Base-by-base conservation (phyloP, 2,329 filamentous ascomycete species). In the Ophiognomonia clavigignenti-juglandacearum region DNA sequence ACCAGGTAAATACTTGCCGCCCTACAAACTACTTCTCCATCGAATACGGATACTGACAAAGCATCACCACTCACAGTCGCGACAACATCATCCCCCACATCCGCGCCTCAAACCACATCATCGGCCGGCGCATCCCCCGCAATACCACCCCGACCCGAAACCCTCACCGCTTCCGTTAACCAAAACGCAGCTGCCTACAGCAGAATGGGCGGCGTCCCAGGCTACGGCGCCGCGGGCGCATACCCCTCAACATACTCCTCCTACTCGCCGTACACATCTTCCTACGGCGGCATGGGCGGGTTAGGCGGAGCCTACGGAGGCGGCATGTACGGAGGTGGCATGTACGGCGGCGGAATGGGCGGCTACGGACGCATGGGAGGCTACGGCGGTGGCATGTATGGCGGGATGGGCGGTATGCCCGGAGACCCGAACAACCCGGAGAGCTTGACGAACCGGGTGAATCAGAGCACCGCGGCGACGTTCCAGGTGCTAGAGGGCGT, bases 401-500 rank as follows among this genome's bases (percentile, higher is more conserved):
- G 67, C 36, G 70, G 64, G 54, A 57, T 59, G n/a, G 70, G 63
- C 24, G 59, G 65, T 50, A 70, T 68, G 63, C 66, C 63, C 4
- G 64, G 65, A 37, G 82, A 88, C 62, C 86, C 87, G 23, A 95
- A 95, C 63, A 89, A 96, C 64, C 88, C 89, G 23, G 89, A 93
- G 65, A 96, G 90, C 68, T 73, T 98, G 64, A 96, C 92, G n/a
- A 88, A 95, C 63, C 86, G 88, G 44, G 96, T 97, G 74, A 88
- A 84, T 63, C 91, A 95, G 66, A 93, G 87, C 72, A 98, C 95
- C 0, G 88, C 93, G 59, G 88, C 92, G 10, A 98, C 93, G 0
- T 98, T 98, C 63, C 93, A 97, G 73, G 89, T 98, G 77, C 89
- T 98, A 43, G 93, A 98, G 71, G 93, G 91, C 57, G 87, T 98